Conservation (phyloP, 306 rosid genomes). For the Trifolium repens region DNA sequence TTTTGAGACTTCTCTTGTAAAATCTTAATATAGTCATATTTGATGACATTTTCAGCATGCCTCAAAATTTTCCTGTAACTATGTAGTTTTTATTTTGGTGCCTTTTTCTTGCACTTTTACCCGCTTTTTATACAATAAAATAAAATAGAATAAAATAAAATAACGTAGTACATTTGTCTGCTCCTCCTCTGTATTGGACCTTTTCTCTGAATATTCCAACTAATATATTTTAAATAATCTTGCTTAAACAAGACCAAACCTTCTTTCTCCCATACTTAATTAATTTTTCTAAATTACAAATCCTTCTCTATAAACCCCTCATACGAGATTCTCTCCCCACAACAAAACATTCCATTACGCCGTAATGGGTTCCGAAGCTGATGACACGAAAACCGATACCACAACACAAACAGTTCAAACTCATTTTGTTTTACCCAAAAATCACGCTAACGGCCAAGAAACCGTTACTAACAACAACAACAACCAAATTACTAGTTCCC, state of each 20-base stretch:
- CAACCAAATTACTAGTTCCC: not conserved
- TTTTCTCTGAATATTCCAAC: constrained; percentile 31
- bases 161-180: not conserved
- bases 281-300: not conserved
- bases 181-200: constrained; percentile 28
- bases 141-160: too few species aligned
- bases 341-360: not conserved
- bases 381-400: constrained; percentile 28
- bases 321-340: not conserved
- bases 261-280: not conserved
- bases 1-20: too few species aligned
- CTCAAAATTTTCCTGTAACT: too few species aligned
- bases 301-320: not conserved
- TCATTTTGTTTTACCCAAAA: constrained; percentile 7
- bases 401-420: not conserved
- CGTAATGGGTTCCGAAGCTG: constrained; percentile 47
- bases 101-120: too few species aligned
- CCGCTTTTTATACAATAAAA: too few species aligned
- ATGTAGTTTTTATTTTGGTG: too few species aligned
- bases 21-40: too few species aligned
- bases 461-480: constrained; percentile 1
- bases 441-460: constrained; percentile 30
- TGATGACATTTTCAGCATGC: too few species aligned
- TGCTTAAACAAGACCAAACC: not conserved
- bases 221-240: not conserved